phyloP scores from a whole-genome alignment of 1,284 basidiomycete genomes.

The Lignosus rhinocerotis region DNA sequence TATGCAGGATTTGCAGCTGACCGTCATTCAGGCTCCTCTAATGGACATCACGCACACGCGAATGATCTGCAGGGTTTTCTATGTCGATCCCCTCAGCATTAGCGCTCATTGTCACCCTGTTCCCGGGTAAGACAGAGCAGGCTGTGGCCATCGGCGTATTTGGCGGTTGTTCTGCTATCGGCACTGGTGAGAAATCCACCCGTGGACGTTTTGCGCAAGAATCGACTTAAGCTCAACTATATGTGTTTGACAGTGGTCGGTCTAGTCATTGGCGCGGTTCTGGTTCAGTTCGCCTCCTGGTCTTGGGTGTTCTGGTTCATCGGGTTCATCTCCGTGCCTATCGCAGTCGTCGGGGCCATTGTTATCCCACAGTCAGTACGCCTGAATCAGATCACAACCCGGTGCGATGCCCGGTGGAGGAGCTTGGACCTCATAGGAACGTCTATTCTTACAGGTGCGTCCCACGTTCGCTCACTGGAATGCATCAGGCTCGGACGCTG shows the following conservation, averaged over 20 bases:
- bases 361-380: slow-evolving; percentile 34
- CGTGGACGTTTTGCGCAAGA: neutral
- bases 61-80: slow-evolving; percentile 35
- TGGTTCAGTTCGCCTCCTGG: slow-evolving; percentile 43
- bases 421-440: slow-evolving; percentile 44
- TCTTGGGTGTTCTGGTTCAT: slow-evolving; percentile 50
- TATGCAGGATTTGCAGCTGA: neutral
- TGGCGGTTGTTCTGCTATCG: slow-evolving; percentile 46
- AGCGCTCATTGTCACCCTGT: slow-evolving; percentile 46
- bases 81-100: slow-evolving; percentile 51
- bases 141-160: slow-evolving; percentile 47
- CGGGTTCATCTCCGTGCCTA: slow-evolving; percentile 39
- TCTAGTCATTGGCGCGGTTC: slow-evolving; percentile 45
- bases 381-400: slow-evolving; percentile 1
- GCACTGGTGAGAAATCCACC: slow-evolving; percentile 37
- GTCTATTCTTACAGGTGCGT: slow-evolving; percentile 39
- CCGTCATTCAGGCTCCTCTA: no score
- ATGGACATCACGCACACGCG: neutral
- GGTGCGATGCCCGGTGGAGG: slow-evolving; percentile 28
- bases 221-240: neutral
- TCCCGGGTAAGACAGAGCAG: slow-evolving; percentile 45
- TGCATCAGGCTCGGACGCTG: neutral
- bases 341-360: slow-evolving; percentile 36
- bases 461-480: neutral
- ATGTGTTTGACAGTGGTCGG: slow-evolving; percentile 36